Evolutionary conservation across 2,329 filamentous ascomycete species (phyloP).

Genomic region (Emergomyces orientalis): DNA sequence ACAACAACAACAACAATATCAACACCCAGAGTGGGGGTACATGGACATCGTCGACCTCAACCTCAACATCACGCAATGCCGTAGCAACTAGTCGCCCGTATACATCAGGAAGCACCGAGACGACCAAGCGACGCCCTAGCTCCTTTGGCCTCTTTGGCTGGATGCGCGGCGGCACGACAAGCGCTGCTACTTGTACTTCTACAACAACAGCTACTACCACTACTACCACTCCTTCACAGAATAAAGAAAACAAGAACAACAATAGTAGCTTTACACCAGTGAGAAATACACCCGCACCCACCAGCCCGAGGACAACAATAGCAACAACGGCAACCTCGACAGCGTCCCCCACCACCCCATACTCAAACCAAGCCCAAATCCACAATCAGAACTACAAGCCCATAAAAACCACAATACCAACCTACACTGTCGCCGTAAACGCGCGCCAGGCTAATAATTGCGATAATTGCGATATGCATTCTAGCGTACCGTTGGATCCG

Average conservation of each 20-base stretch:
- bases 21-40: not conserved
- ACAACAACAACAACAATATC: not conserved
- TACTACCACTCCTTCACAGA: not conserved
- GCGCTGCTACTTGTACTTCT: slow-evolving; percentile 4
- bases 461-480: not conserved
- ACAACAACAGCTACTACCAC: not conserved
- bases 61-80: slow-evolving; percentile 9
- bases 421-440: not conserved
- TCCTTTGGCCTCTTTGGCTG: slow-evolving; percentile 33
- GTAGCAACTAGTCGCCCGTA: not conserved
- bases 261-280: not conserved
- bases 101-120: slow-evolving; percentile 20
- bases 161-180: slow-evolving; percentile 34
- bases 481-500: not conserved
- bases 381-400: not conserved
- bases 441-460: not conserved
- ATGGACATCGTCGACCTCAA: not conserved
- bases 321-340: not conserved
- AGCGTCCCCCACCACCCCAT: not conserved
- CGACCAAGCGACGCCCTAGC: slow-evolving; percentile 27
- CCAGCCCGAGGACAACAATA: not conserved
- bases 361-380: not conserved
- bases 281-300: not conserved
- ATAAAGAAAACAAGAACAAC: not conserved
- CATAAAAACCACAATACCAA: not conserved